Percentiles rank a stretch among this genome's conserved stretches.
These are phyloP conservation scores for Proliferodiscus dingleyae DNA, from an alignment of 2,329 filamentous ascomycete species.

Conservation along the genomic window DNA sequence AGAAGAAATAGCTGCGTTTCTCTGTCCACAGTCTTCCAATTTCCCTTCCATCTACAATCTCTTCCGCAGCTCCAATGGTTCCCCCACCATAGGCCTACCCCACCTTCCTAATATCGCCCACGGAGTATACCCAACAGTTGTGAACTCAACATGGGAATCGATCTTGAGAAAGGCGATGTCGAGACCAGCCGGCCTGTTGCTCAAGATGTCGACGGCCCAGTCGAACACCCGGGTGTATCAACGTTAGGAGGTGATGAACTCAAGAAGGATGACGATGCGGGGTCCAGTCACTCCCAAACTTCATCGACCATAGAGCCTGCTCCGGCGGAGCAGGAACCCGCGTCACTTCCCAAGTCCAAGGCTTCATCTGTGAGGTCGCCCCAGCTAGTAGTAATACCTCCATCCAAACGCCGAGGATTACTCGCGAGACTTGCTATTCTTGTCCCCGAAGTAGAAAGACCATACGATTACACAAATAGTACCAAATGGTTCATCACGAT, in stretches of 20 bases:
- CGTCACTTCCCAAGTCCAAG: conserved; percentile 28
- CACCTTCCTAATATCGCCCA: conserved; percentile 1
- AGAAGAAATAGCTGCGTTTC: no score
- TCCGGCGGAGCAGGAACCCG: conserved; percentile 4
- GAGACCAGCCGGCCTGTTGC: conserved; percentile 10
- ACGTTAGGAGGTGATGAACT: conserved; percentile 13
- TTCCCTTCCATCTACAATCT: background rate
- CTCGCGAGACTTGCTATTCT: conserved; percentile 66
- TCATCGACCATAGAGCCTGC: conserved; percentile 16
- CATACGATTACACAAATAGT: conserved; percentile 64
- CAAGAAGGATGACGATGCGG: conserved; percentile 8
- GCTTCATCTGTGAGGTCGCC: conserved; percentile 38
- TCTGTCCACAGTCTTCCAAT: background rate
- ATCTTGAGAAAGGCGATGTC: conserved; percentile 17
- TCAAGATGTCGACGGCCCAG: conserved; percentile 16
- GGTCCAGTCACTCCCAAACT: conserved; percentile 16
- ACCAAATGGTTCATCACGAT: conserved; percentile 84
- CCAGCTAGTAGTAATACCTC: conserved; percentile 38
- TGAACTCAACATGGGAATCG: conserved; percentile 10
- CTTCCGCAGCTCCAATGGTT: background rate
- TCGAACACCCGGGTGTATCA: conserved; percentile 17
- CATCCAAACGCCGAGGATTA: conserved; percentile 61
- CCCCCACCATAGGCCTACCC: background rate
- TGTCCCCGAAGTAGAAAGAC: conserved; percentile 73
- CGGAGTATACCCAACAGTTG: background rate